Base-by-base conservation (phyloP, 306 rosid species). In the Abrus precatorius region DNA sequence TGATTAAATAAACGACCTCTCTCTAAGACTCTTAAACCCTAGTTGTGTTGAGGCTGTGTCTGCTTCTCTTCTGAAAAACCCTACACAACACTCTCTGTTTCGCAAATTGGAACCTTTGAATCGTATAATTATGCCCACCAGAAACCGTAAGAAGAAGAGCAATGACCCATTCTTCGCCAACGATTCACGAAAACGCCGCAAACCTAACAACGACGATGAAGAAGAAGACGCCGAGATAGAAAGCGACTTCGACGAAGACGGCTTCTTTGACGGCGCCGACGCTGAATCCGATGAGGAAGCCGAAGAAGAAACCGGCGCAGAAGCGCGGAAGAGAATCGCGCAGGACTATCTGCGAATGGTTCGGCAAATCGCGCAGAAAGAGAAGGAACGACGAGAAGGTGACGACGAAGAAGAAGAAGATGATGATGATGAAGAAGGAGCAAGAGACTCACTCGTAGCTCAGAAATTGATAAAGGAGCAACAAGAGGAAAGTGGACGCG, bases 401-500 rank as follows among this genome's bases (percentile, higher is more conserved):
- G 84, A 55, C 0, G 89, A 60, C 3, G 87, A 73, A 1, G 78
- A 56, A 5, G 83, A 30, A 0, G 86, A 80, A 0, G 87, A 80
- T 0, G 87, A 79, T 4, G 87, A 69, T 4, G 91, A 72, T 0
- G 86, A 57, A 3, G 92, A 88, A 30, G 99, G 93, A 0, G 87
- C 78, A 9, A 89, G 85, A 28, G 97, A 95, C 64, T 90, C 98
- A 3, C 89, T 91, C n/a, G 80, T 93, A 1, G 92, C 94, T 3
- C 77, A 85, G 88, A 87, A 78, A 52, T 67, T 95, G 84, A 83
- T 89, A 59, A 90, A 92, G 88, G 94, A 93, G 49, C 98, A 92
- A 65, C 91, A 88, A 3, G 97, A 93, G 71, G 97, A 95, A 69
- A 93, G 93, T 10, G 99, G 99, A 4, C 90, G 98, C 7, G 80